A percentile compares a stretch with the other conserved stretches of the same genome.
Conservation (phyloP, 345 rosid species). For the Triadica sebifera region DNA sequence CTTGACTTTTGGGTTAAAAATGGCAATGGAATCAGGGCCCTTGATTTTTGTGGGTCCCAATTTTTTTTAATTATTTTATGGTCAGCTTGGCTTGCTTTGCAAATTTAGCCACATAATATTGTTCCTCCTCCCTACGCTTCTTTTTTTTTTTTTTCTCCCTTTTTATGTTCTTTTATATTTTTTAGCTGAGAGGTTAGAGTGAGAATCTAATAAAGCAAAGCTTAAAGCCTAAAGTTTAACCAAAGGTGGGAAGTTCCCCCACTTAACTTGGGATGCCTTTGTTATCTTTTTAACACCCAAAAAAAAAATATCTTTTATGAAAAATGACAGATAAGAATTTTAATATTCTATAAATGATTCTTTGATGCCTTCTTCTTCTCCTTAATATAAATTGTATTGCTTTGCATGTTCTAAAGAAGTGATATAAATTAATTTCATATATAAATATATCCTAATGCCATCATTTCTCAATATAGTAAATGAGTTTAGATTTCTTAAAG, state of each 20-base stretch:
- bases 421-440: too few species aligned
- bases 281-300: not conserved
- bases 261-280: not conserved
- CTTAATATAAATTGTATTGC: too few species aligned
- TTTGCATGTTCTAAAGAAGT: too few species aligned
- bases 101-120: too few species aligned
- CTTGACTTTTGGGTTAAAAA: constrained; percentile 22
- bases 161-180: too few species aligned
- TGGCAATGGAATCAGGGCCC: constrained; percentile 6
- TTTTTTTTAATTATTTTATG: too few species aligned
- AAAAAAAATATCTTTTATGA: not conserved
- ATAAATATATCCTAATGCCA: too few species aligned
- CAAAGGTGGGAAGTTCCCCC: not conserved
- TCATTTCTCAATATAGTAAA: too few species aligned
- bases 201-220: constrained; percentile 27
- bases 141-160: not conserved
- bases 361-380: not conserved
- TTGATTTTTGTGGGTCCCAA: not conserved
- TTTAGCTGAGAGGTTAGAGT: not conserved
- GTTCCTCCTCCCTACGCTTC: not conserved
- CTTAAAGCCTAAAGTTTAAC: not conserved
- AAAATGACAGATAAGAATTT: not conserved
- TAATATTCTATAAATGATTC: not conserved
- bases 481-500: too few species aligned
- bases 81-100: too few species aligned